Evolutionary conservation across 2,329 filamentous ascomycete genomes (phyloP).

Genomic region (Aspergillus ustus): DNA sequence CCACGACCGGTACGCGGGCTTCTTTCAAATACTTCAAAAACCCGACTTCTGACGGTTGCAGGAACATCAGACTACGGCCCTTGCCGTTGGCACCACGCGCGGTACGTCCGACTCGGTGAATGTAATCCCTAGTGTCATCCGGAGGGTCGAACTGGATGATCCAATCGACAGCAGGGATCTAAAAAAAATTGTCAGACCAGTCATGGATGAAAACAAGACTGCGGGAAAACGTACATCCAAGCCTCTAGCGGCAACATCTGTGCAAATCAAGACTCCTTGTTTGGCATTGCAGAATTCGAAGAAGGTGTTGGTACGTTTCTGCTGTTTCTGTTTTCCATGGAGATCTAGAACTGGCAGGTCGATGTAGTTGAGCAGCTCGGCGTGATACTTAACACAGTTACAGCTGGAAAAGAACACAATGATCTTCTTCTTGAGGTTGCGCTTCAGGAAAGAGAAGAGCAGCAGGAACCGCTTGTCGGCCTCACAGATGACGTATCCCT

Average conservation of each 20-base stretch:
- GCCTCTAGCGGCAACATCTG: constrained; percentile 92
- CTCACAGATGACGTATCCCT: constrained; percentile 93
- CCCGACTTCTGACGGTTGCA: constrained; percentile 88
- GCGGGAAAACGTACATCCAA: constrained; percentile 68
- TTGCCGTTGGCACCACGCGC: constrained; percentile 82
- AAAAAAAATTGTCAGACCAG: constrained; percentile 25
- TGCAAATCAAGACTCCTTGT: constrained; percentile 89
- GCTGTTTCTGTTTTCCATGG: constrained; percentile 97
- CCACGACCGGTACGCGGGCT: constrained; percentile 87
- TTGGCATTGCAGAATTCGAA: constrained; percentile 92
- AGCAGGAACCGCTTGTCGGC: constrained; percentile 92
- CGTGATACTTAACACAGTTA: constrained; percentile 93
- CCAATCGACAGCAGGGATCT: constrained; percentile 94
- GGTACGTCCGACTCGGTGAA: constrained; percentile 94
- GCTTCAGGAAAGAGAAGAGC: constrained; percentile 91
- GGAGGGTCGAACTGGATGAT: constrained; percentile 95
- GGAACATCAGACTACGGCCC: constrained; percentile 88
- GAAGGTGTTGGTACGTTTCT: constrained; percentile 98
- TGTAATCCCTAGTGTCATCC: constrained; percentile 88
- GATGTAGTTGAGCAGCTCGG: constrained; percentile 95
- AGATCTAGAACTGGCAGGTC: constrained; percentile 86
- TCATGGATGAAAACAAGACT: not conserved
- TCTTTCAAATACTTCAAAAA: constrained; percentile 92
- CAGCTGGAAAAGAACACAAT: constrained; percentile 96
- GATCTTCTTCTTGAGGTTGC: constrained; percentile 92